Conservation (phyloP, 2,329 filamentous ascomycete genomes). For the Calonectria multiphialidica region DNA sequence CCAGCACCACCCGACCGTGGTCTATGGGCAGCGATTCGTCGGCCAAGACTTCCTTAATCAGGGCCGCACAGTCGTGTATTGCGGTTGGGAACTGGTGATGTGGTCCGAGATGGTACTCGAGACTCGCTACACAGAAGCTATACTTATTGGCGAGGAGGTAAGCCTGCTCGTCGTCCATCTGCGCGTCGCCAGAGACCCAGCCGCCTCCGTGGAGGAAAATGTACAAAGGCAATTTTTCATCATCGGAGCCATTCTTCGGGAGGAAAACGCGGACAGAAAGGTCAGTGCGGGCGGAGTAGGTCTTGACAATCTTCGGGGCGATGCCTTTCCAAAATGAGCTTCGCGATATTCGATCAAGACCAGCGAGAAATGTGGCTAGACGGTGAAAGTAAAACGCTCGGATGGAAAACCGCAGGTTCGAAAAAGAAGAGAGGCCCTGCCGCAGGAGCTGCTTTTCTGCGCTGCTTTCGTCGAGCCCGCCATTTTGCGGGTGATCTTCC, state of each 20-base stretch:
- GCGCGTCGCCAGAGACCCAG: neutral
- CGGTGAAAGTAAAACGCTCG: neutral
- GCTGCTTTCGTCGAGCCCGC: neutral
- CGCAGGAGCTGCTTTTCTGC: neutral
- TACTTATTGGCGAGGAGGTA: slow-evolving; percentile 10
- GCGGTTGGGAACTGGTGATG: neutral
- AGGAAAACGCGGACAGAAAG: neutral
- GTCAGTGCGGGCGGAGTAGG: neutral
- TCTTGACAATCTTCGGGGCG: neutral
- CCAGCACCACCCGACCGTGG: neutral
- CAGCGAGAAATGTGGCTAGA: neutral
- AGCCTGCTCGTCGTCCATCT: slow-evolving; percentile 7
- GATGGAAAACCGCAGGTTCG: neutral
- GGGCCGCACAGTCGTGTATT: neutral
- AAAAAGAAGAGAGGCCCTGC: neutral
- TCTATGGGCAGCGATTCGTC: neutral
- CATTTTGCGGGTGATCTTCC: neutral
- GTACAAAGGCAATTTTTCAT: neutral
- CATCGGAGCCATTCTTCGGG: neutral
- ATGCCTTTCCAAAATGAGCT: neutral
- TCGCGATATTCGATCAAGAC: neutral
- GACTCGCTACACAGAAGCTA: neutral
- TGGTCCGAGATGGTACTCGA: neutral
- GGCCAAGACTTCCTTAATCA: neutral
- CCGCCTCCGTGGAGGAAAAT: neutral